Conservation (phyloP, 2,329 filamentous ascomycete genomes). For the Aspergillus fumigatus region DNA sequence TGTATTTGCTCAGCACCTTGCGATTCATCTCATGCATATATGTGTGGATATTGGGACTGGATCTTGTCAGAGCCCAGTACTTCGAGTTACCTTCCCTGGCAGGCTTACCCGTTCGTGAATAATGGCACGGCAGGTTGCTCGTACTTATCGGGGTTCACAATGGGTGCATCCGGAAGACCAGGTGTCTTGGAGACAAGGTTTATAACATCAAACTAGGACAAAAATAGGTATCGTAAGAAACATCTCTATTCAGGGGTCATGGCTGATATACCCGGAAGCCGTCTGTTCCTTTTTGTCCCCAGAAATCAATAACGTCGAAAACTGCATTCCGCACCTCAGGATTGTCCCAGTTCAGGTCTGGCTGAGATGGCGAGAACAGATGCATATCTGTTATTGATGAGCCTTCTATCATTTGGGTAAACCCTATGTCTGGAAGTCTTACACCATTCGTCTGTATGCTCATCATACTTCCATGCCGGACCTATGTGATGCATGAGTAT, state of each 20-base stretch:
- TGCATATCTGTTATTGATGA: conserved; percentile 48
- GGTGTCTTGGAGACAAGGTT: conserved; percentile 62
- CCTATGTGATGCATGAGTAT: conserved; percentile 1
- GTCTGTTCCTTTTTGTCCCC: conserved; percentile 65
- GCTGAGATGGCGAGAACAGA: conserved; percentile 67
- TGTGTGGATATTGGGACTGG: conserved; percentile 35
- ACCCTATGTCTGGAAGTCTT: not conserved
- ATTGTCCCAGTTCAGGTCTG: conserved; percentile 79
- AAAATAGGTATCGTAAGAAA: not conserved
- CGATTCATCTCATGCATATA: conserved; percentile 34
- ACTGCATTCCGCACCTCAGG: conserved; percentile 60
- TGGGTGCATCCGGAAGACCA: conserved; percentile 43
- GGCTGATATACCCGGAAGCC: conserved; percentile 51
- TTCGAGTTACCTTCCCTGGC: not conserved
- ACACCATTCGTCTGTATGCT: conserved; percentile 61
- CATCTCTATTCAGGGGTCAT: not conserved
- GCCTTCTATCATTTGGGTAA: not conserved
- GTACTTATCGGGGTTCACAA: conserved; percentile 42
- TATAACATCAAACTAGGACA: conserved; percentile 54
- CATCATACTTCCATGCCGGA: conserved; percentile 53
- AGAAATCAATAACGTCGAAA: conserved; percentile 67
- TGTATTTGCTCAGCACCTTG: conserved; percentile 32
- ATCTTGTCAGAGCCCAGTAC: conserved; percentile 1
- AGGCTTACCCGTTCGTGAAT: conserved; percentile 54
- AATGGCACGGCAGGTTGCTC: conserved; percentile 50